Evolutionary conservation across 495 filamentous ascomycete genomes (phyloP).

Genomic region (Penicillium ochrochloron): DNA sequence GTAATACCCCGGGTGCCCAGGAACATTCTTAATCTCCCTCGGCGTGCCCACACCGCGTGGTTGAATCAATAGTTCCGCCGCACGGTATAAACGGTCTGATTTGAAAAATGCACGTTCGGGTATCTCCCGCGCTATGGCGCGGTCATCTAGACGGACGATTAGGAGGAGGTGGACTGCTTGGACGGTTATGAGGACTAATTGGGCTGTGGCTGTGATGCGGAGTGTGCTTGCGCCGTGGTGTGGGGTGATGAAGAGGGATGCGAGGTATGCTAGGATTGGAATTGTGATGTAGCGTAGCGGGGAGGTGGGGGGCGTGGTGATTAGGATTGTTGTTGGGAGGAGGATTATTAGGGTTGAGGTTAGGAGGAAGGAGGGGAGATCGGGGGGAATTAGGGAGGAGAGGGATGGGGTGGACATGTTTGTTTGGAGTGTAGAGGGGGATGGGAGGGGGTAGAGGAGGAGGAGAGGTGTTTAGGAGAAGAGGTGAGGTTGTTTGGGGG

Average conservation of each 20-base stretch:
- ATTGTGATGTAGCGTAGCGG: constrained; percentile 21
- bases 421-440: not conserved
- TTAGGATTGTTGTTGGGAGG: constrained; percentile 15
- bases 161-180: constrained; percentile 19
- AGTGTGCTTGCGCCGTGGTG: not conserved
- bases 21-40: constrained; percentile 27
- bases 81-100: constrained; percentile 5
- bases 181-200: constrained; percentile 4
- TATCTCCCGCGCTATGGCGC: constrained; percentile 16
- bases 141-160: constrained; percentile 22
- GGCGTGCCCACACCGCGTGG: constrained; percentile 20
- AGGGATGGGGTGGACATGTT: not conserved
- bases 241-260: not conserved
- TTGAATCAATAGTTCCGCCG: not conserved
- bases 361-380: constrained; percentile 9
- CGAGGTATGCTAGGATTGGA: constrained; percentile 20
- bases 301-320: constrained; percentile 17
- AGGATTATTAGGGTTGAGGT: constrained; percentile 8
- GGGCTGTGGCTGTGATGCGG: not conserved
- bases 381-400: not conserved
- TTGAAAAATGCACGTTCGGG: constrained; percentile 4
- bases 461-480: not conserved
- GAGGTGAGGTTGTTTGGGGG: not conserved
- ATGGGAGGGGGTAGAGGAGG: too few relatives aligned
- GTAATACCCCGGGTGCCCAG: constrained; percentile 23